phyloP scores from a whole-genome alignment of 495 filamentous ascomycete species.

The Aspergillus campestris region DNA sequence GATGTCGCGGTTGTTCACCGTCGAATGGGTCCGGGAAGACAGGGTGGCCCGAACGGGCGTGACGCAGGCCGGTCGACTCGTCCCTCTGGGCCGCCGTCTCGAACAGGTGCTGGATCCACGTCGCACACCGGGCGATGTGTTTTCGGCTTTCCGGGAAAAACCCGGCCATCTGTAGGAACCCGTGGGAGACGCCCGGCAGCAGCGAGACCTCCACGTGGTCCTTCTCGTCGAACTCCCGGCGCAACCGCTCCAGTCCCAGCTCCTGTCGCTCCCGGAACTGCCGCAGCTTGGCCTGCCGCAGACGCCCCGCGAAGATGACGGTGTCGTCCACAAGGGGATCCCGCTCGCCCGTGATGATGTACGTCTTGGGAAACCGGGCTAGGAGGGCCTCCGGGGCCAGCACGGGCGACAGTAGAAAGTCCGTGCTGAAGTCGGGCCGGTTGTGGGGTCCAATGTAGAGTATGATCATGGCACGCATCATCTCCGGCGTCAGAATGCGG shows the following conservation, averaged over 20 bases:
- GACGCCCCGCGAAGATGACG: conserved; percentile 82
- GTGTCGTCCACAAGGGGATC: conserved; percentile 96
- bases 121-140: conserved; percentile 62
- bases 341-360: conserved; percentile 88
- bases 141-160: conserved; percentile 83
- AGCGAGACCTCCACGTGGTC: conserved; percentile 73
- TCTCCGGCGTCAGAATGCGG: conserved; percentile 88
- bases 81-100: conserved; percentile 36
- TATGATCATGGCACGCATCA: conserved; percentile 99
- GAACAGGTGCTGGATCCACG: conserved; percentile 73
- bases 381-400: conserved; percentile 79
- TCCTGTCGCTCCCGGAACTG: conserved; percentile 54
- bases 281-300: conserved; percentile 73
- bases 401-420: conserved; percentile 83
- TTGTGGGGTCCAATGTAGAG: conserved; percentile 91
- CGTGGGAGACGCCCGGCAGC: conserved; percentile 82
- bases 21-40: no score
- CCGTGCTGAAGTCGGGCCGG: conserved; percentile 84
- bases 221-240: conserved; percentile 59
- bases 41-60: neutral
- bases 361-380: conserved; percentile 78
- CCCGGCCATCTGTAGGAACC: conserved; percentile 82
- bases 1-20: conserved; percentile 7
- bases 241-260: conserved; percentile 46
- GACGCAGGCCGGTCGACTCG: conserved; percentile 14